Evolutionary conservation across 306 rosid genomes (phyloP).

Genomic region (Urtica urens): DNA sequence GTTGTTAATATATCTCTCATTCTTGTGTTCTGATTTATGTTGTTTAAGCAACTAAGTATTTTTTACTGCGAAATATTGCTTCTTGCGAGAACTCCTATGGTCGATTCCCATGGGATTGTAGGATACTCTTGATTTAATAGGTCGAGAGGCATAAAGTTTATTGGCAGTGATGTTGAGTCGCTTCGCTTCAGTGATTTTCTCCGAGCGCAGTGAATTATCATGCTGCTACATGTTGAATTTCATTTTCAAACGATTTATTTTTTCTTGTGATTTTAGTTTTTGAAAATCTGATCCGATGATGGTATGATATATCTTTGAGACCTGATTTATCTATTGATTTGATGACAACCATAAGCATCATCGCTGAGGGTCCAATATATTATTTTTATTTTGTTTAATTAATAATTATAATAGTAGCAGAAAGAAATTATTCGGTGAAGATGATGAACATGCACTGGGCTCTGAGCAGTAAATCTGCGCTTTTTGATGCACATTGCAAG

Average conservation of each 20-base stretch:
- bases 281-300: conserved; percentile 51
- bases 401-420: neutral
- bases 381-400: neutral
- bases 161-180: conserved; percentile 80
- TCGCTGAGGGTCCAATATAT: conserved; percentile 49
- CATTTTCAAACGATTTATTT: neutral
- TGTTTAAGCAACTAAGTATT: neutral
- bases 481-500: conserved; percentile 64
- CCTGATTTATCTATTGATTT: conserved; percentile 55
- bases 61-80: neutral
- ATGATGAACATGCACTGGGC: conserved; percentile 93
- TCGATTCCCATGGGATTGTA: neutral
- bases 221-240: conserved; percentile 39
- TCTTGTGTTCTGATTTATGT: no score
- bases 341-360: conserved; percentile 82
- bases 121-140: neutral
- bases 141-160: conserved; percentile 32
- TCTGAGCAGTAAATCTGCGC: conserved; percentile 56
- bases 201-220: conserved; percentile 69
- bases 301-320: conserved; percentile 99
- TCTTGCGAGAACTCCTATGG: neutral
- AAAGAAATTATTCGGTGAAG: neutral
- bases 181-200: conserved; percentile 36
- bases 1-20: no score
- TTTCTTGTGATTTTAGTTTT: neutral